Evolutionary conservation across 805 yeast genomes (phyloP).

Genomic region (Sugiyamaella chiloensis): DNA sequence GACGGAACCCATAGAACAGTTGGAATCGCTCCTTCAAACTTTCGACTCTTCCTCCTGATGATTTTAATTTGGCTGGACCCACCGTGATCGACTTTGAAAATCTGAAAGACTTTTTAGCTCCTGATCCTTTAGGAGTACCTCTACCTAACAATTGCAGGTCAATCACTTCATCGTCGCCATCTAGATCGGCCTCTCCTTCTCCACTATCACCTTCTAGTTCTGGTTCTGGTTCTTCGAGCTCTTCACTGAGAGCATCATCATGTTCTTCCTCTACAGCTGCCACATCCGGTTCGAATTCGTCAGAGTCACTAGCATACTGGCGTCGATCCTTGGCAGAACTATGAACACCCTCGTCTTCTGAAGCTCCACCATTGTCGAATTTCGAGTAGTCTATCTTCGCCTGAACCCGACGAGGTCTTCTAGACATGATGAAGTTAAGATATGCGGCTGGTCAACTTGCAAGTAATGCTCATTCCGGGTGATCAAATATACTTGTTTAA

Average conservation of each 20-base stretch:
- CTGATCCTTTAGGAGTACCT: background rate
- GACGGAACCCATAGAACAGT: conserved; percentile 51
- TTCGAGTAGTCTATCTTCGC: conserved; percentile 20
- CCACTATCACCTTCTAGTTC: conserved; percentile 7
- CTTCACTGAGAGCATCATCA: conserved; percentile 9
- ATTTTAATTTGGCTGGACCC: background rate
- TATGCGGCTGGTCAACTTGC: conserved; percentile 3
- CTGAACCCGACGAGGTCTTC: conserved; percentile 15
- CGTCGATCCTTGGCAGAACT: background rate
- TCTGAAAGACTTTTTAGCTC: background rate
- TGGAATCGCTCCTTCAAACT: conserved; percentile 41
- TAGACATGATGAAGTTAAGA: conserved; percentile 14
- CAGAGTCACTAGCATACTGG: conserved; percentile 7
- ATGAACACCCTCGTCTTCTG: conserved; percentile 9
- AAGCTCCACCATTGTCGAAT: conserved; percentile 15
- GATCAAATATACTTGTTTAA: too few relatives aligned
- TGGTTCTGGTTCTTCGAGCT: conserved; percentile 5
- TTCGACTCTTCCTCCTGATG: conserved; percentile 5
- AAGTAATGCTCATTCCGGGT: too few relatives aligned
- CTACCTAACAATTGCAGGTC: conserved; percentile 8
- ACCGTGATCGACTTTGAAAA: conserved; percentile 4
- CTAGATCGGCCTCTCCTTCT: conserved; percentile 12
- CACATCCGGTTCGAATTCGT: conserved; percentile 13
- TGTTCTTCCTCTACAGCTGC: conserved; percentile 10
- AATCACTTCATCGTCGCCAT: conserved; percentile 12